A percentile compares a stretch with the other conserved stretches of the same genome.
These are phyloP conservation scores for Eucalyptus urophylla DNA, from an alignment of 345 rosid genomes.

Conservation along the genomic window DNA sequence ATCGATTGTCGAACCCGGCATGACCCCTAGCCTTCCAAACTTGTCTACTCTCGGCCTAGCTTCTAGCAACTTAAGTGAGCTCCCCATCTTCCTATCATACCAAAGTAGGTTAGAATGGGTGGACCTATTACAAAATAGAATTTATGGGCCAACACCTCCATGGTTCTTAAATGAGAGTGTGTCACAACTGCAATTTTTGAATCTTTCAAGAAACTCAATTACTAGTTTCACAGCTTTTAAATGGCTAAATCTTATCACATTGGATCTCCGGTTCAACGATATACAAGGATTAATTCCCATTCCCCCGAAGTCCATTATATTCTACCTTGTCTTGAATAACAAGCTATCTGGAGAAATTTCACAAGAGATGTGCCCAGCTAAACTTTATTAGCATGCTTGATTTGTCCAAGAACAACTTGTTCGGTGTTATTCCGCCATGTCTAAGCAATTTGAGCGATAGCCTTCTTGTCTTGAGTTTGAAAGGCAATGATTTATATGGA, in stretches of 20 bases:
- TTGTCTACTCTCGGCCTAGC: not conserved
- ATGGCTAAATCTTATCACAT: not conserved
- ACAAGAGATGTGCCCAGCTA: not conserved
- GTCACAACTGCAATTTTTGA: not conserved
- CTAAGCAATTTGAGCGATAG: not conserved
- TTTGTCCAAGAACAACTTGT: not conserved
- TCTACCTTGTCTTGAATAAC: not conserved
- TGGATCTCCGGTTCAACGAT: not conserved
- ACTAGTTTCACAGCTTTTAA: too few species aligned
- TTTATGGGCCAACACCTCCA: slow-evolving; percentile 2
- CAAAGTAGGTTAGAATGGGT: not conserved
- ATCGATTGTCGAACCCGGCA: not conserved
- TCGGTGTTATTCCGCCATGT: not conserved
- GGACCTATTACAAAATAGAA: not conserved
- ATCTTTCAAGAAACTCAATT: too few species aligned
- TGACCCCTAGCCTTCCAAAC: not conserved
- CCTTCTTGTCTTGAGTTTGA: not conserved
- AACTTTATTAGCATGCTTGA: not conserved
- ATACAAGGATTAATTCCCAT: not conserved
- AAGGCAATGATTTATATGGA: not conserved
- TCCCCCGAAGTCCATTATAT: not conserved
- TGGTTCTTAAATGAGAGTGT: not conserved
- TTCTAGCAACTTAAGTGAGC: slow-evolving; percentile 5
- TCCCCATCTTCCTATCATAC: slow-evolving; percentile 4
- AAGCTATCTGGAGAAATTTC: not conserved